Conservation (phyloP, 768 basidiomycete species). For the Suillus subaureus region DNA sequence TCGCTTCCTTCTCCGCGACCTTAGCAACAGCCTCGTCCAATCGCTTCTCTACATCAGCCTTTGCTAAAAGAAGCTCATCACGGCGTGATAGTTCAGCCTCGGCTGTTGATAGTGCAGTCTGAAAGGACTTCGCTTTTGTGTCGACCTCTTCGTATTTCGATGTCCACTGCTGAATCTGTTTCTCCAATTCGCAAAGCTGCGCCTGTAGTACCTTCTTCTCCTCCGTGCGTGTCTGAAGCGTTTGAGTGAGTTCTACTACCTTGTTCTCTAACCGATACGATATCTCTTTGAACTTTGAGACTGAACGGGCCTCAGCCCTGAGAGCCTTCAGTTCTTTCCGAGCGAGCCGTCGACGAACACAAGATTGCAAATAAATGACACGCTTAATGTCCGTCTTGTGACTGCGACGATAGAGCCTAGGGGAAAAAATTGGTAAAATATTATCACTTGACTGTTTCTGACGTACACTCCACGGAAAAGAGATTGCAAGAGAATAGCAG, state of each 20-base stretch:
- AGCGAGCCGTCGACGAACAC: conserved; percentile 86
- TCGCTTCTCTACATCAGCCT: conserved; percentile 77
- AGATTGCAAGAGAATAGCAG: conserved; percentile 77
- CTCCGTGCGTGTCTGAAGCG: conserved; percentile 82
- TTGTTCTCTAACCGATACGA: conserved; percentile 98
- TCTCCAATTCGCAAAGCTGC: conserved; percentile 78
- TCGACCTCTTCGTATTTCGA: conserved; percentile 89
- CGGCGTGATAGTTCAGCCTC: conserved; percentile 73
- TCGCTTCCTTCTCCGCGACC: conserved; percentile 80
- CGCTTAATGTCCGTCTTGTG: conserved; percentile 64
- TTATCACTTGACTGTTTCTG: conserved; percentile 5
- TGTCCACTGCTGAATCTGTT: conserved; percentile 84
- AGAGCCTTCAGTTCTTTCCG: conserved; percentile 83
- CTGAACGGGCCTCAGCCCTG: conserved; percentile 91
- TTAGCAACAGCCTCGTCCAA: conserved; percentile 78
- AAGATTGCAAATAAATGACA: conserved; percentile 88
- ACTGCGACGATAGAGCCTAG: conserved; percentile 54
- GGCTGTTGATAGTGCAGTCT: conserved; percentile 65
- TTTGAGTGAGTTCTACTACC: conserved; percentile 97
- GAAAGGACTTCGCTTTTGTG: conserved; percentile 68
- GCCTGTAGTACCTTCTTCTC: conserved; percentile 87
- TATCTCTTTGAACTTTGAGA: conserved; percentile 97
- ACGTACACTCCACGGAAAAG: conserved; percentile 88
- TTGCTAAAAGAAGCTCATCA: conserved; percentile 73
- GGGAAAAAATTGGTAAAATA: conserved; percentile 12